Conservation (phyloP, 208 protist species). For the Crithidia acanthocephali region DNA sequence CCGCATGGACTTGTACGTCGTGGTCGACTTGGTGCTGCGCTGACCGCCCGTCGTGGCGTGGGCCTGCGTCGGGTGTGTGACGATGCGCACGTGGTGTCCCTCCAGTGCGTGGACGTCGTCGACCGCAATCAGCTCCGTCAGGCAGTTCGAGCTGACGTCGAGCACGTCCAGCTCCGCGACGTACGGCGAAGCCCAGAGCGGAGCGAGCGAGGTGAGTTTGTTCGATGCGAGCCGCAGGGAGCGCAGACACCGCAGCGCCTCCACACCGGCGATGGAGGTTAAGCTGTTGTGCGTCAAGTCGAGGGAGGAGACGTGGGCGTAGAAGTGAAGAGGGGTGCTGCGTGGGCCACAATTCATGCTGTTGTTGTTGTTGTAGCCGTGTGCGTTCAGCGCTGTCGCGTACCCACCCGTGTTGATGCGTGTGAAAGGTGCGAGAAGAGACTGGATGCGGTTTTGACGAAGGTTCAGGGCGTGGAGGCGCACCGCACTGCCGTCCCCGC, state of each 20-base stretch:
- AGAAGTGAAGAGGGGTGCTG: slow-evolving; percentile 34
- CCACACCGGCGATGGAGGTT: slow-evolving; percentile 51
- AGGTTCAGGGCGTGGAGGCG: slow-evolving; percentile 44
- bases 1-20: slow-evolving; percentile 17
- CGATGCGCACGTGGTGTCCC: slow-evolving; percentile 7
- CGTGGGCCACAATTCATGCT: neutral
- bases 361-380: neutral
- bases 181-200: slow-evolving; percentile 50
- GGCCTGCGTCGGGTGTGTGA: slow-evolving; percentile 26
- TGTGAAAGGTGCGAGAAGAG: slow-evolving; percentile 15
- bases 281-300: slow-evolving; percentile 70
- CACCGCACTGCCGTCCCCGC: slow-evolving; percentile 27
- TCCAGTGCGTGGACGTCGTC: slow-evolving; percentile 31
- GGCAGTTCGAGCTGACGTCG: slow-evolving; percentile 63
- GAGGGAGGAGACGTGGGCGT: slow-evolving; percentile 48
- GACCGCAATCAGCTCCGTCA: slow-evolving; percentile 38
- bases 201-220: slow-evolving; percentile 45
- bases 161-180: slow-evolving; percentile 55
- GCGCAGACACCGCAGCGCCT: slow-evolving; percentile 44
- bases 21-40: slow-evolving; percentile 9
- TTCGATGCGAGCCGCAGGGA: slow-evolving; percentile 67
- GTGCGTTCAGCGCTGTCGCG: neutral
- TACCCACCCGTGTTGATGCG: neutral
- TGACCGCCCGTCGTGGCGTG: neutral
- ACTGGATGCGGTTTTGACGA: slow-evolving; percentile 41